Conservation (phyloP, 2,329 filamentous ascomycete species). For the Diplodia intermedia region DNA sequence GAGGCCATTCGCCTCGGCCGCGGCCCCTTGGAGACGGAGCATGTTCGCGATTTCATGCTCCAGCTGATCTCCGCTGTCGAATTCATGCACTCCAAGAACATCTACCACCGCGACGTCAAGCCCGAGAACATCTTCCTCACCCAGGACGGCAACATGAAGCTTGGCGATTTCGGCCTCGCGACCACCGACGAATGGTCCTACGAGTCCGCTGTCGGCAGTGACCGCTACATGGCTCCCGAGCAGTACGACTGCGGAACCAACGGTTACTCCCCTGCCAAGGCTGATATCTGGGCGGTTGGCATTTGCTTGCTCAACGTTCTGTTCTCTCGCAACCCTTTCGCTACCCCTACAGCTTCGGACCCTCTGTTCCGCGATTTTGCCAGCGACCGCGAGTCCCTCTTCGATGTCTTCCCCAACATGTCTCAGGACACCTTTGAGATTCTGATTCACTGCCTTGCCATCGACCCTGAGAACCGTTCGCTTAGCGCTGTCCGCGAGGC, state of each 20-base stretch:
- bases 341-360: constrained; percentile 86
- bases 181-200: constrained; percentile 89
- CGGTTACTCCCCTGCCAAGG: constrained; percentile 91
- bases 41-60: constrained; percentile 97
- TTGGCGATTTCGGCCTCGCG: constrained; percentile 94
- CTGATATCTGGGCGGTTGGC: constrained; percentile 96
- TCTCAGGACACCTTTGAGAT: constrained; percentile 98
- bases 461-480: constrained; percentile 90
- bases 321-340: constrained; percentile 96
- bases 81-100: constrained; percentile 86
- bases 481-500: constrained; percentile 78
- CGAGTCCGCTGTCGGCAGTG: constrained; percentile 93
- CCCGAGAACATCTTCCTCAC: constrained; percentile 98
- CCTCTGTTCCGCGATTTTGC: constrained; percentile 92
- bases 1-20: constrained; percentile 91
- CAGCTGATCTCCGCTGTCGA: constrained; percentile 88
- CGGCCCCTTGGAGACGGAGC: constrained; percentile 91
- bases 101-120: constrained; percentile 98
- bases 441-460: constrained; percentile 84
- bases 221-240: constrained; percentile 99
- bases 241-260: constrained; percentile 88
- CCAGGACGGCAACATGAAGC: constrained; percentile 86
- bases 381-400: constrained; percentile 91
- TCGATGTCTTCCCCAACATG: constrained; percentile 98
- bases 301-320: constrained; percentile 96